Evolutionary conservation across 345 rosid genomes (phyloP).

Genomic region (Adansonia digitata): DNA sequence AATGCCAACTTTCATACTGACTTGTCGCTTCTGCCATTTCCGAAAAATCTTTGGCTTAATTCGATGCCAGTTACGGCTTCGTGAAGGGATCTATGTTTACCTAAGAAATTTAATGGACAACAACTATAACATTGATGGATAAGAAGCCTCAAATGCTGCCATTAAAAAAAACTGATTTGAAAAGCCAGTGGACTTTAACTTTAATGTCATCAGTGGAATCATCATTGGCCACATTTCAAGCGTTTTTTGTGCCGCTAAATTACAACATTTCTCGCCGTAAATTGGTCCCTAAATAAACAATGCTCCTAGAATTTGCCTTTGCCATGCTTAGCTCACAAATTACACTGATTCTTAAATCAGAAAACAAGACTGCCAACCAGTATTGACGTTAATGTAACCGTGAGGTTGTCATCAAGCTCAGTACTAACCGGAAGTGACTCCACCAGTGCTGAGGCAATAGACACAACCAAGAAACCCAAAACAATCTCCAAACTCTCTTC

Average conservation of each 20-base stretch:
- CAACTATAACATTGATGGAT: neutral
- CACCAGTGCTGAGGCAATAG: constrained; percentile 63
- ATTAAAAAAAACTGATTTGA: neutral
- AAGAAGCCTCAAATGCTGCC: neutral
- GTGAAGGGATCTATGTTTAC: no score
- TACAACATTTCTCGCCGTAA: neutral
- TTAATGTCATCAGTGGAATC: neutral
- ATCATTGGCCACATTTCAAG: neutral
- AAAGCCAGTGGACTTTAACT: neutral
- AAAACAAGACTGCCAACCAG: constrained; percentile 53
- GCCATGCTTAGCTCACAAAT: neutral
- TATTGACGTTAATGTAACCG: constrained; percentile 59
- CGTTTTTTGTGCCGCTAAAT: neutral
- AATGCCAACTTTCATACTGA: no score
- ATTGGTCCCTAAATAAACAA: neutral
- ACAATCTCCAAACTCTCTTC: constrained; percentile 44
- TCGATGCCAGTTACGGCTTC: no score
- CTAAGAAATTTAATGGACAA: neutral
- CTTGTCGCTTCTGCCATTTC: no score
- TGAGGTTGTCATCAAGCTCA: constrained; percentile 83
- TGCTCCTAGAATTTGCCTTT: neutral
- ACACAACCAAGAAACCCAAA: constrained; percentile 53
- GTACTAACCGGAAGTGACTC: constrained; percentile 88
- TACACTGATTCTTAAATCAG: constrained; percentile 9
- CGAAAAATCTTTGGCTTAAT: no score